Evolutionary conservation across 2,329 filamentous ascomycete genomes (phyloP), one percentile per base, ranked within the genome.

Genomic region (Thielaviopsis cerberus): DNA sequence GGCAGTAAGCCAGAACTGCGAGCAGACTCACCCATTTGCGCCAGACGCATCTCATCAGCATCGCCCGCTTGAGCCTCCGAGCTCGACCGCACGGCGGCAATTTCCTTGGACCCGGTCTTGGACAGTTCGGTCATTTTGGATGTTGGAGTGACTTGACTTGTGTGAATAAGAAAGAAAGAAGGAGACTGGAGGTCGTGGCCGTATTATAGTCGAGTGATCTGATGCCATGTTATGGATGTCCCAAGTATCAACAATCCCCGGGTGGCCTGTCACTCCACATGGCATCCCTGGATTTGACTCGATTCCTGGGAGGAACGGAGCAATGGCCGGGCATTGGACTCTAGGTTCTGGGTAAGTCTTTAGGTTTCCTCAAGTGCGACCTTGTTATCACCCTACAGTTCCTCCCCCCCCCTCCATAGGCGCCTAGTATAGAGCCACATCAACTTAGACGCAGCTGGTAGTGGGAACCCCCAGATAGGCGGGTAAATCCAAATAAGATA

Each of bases 41-140:
- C 71, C 62, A 73, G 63, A 58, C 71, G 69, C 27, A 70, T 53
- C 61, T 72, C 71, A 58, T 73, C 71, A 15, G 67, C 67, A 63
- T 72, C 64, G 6, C 23, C 50, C 20, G 51, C 26, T 7, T 60
- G 58, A 0, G 51, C 54, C 26, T 60, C 58, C 3, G 55, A 30
- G 41, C 54, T 60, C 8, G 58, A 48, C 8, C 51, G 48, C 6
- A 57, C 51, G 15, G 15, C 51, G 4, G 7, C 50, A 20, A 57
- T 8, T 24, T 57, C 51, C 23, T 57, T 54, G 25, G 51, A 57
- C 10, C 17, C 30, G 20, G 22, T 24, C 13, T 53, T 25, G 50
- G 30, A n/a, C 7, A 57, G 22, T 6, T 50, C 24, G 25, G 30
- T 11, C n/a, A 45, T 37, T 27, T 22, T 17, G 17, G 48, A 53